Evolutionary conservation across 805 yeast species (phyloP).

Genomic region (Yarrowia hollandica): DNA sequence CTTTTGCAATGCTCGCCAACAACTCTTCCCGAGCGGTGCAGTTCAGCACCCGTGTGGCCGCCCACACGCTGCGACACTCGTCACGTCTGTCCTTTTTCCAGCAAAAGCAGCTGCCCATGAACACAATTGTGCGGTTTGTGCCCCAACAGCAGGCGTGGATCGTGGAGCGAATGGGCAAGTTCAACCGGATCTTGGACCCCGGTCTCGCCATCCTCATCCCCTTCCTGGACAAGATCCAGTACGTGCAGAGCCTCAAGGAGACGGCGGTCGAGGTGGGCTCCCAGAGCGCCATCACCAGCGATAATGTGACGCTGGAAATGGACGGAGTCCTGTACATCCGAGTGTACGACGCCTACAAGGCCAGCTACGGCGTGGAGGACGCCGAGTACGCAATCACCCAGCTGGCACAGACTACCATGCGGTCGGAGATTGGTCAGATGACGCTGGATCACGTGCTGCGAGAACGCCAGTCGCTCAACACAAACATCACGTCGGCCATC

Average conservation of each 20-base stretch:
- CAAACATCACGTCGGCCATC: conserved; percentile 71
- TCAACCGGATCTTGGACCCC: conserved; percentile 63
- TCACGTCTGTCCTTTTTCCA: conserved; percentile 56
- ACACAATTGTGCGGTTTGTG: conserved; percentile 72
- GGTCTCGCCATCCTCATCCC: conserved; percentile 77
- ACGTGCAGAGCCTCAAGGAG: conserved; percentile 81
- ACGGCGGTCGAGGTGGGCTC: conserved; percentile 81
- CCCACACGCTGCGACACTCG: neutral
- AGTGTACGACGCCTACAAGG: conserved; percentile 79
- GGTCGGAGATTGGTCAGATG: conserved; percentile 83
- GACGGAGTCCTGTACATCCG: conserved; percentile 80
- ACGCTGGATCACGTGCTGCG: conserved; percentile 74
- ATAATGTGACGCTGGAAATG: conserved; percentile 79
- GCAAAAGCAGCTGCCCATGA: conserved; percentile 64
- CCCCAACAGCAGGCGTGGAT: conserved; percentile 92
- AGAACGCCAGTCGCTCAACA: conserved; percentile 72
- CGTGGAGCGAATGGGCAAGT: conserved; percentile 88
- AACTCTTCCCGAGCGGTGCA: neutral
- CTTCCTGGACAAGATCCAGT: conserved; percentile 69
- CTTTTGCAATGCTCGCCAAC: neutral
- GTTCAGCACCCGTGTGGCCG: neutral
- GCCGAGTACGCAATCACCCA: conserved; percentile 83
- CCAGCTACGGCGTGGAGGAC: conserved; percentile 85
- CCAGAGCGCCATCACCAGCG: conserved; percentile 83
- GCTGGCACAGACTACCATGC: conserved; percentile 87